Base-by-base conservation (phyloP, 108 stramenopile genomes). In the Schizochytrium sp. region DNA sequence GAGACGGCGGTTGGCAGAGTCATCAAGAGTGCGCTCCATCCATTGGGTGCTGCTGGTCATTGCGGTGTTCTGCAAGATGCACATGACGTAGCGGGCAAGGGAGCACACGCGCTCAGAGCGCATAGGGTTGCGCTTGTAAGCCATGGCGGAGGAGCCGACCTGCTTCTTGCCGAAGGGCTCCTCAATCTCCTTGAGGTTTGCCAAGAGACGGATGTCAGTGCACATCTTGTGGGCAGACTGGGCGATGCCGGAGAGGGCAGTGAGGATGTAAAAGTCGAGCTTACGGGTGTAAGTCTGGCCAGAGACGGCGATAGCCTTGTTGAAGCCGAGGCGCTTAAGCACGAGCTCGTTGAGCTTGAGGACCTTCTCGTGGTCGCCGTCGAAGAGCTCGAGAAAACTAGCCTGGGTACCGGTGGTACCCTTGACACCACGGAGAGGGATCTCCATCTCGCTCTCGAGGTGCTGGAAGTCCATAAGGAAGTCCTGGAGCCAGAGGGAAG, bases 271-370 rank as follows among this genome's bases (percentile, higher is more conserved):
- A 91, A 95, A 98, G 90, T 98, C 97, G 87, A 98, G 96, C 92
- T 98, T 98, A 57, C 98, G 96, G n/a, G 97, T 97, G 93, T 98
- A 98, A n/a, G 98, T 98, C 92, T 99, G 98, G 40, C 98, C 98
- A 47, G 97, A 97, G 13, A 99, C 97, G 72, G 97, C 91, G 72
- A 98, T 95, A 59, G 94, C 93, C 92, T 94, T 93, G 72, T 95
- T 89, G 94, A 99, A 98, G 5, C 97, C 97, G 97, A 99, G 97
- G 88, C 96, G 92, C 87, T 95, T 93, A 69, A 96, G 96, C 7
- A 99, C 98, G 41, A 95, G 93, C 88, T 93, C 90, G 92, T 98
- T 97, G 15, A 99, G 87, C 45, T 91, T 88, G 91, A 95, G 95
- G 55, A 96, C 97, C 93, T 98, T 99, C 4, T 95, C 96, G 90